These are phyloP conservation scores for Mitragyna speciosa DNA, from an alignment of 257 asterid species.

Conservation along the genomic window DNA sequence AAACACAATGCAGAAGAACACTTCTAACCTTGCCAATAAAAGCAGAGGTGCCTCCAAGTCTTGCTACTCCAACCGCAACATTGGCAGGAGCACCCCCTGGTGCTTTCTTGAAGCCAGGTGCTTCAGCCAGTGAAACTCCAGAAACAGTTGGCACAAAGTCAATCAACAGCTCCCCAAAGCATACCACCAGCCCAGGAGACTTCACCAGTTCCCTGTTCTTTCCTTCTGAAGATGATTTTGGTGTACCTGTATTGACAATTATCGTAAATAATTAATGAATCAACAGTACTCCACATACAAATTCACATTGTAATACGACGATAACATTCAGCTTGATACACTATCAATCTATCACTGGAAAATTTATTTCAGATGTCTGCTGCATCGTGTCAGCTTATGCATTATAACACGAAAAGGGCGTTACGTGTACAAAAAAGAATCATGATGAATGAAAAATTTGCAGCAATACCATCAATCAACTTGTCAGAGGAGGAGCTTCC, in stretches of 20 bases:
- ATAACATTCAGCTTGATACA: too few relatives aligned
- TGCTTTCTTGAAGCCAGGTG: slow-evolving; percentile 38
- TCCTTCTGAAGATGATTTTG: slow-evolving; percentile 2
- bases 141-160: slow-evolving; percentile 30
- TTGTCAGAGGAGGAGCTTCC: slow-evolving; percentile 21
- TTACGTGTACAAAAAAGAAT: too few relatives aligned
- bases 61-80: slow-evolving; percentile 31
- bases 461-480: not conserved
- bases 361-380: too few relatives aligned
- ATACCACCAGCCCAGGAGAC: slow-evolving; percentile 21
- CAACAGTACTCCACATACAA: not conserved
- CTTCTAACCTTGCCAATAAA: slow-evolving; percentile 28
- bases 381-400: not conserved
- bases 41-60: slow-evolving; percentile 30
- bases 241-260: not conserved
- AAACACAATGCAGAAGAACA: too few relatives aligned
- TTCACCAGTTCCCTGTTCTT: not conserved
- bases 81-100: slow-evolving; percentile 37
- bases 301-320: not conserved
- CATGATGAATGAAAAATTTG: not conserved
- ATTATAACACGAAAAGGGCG: not conserved
- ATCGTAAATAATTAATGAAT: not conserved
- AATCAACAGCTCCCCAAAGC: slow-evolving; percentile 32
- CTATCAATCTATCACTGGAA: too few relatives aligned
- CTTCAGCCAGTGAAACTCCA: slow-evolving; percentile 29